A percentile compares a stretch with the other conserved stretches of the same genome.
Evolutionary conservation across 1,139 yeast species (phyloP).

Genomic region (Yamadazyma taylorii): DNA sequence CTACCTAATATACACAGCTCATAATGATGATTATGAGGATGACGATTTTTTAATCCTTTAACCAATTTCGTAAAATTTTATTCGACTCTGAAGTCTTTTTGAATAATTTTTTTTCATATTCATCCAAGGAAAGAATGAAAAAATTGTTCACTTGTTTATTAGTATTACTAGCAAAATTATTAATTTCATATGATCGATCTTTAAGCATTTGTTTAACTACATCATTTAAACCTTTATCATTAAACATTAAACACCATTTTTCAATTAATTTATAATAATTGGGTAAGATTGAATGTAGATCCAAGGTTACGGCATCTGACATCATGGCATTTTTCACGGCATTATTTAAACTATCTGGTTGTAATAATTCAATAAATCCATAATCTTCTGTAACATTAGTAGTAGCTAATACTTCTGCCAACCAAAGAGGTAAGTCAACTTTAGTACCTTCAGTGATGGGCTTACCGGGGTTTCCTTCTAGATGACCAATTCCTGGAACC

Average conservation of each 20-base stretch:
- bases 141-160: slow-evolving; percentile 43
- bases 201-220: slow-evolving; percentile 57
- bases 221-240: slow-evolving; percentile 60
- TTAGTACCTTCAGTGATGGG: slow-evolving; percentile 63
- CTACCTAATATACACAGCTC: slow-evolving; percentile 14
- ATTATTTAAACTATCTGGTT: slow-evolving; percentile 64
- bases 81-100: slow-evolving; percentile 60
- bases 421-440: slow-evolving; percentile 85
- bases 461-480: slow-evolving; percentile 80
- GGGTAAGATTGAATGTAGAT: slow-evolving; percentile 64
- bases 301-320: slow-evolving; percentile 67
- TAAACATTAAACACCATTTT: slow-evolving; percentile 72
- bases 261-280: slow-evolving; percentile 69
- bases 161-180: slow-evolving; percentile 67
- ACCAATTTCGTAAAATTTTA: slow-evolving; percentile 67
- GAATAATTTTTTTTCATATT: slow-evolving; percentile 66
- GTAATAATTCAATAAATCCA: slow-evolving; percentile 66
- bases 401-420: slow-evolving; percentile 75
- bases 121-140: slow-evolving; percentile 69
- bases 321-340: slow-evolving; percentile 80
- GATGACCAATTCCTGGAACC: slow-evolving; percentile 82
- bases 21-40: slow-evolving; percentile 3
- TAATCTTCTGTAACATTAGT: slow-evolving; percentile 40
- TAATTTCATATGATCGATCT: slow-evolving; percentile 66
- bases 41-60: slow-evolving; percentile 17